Base-by-base conservation (phyloP, 164 flowering plant genomes). In the Buxus sempervirens region DNA sequence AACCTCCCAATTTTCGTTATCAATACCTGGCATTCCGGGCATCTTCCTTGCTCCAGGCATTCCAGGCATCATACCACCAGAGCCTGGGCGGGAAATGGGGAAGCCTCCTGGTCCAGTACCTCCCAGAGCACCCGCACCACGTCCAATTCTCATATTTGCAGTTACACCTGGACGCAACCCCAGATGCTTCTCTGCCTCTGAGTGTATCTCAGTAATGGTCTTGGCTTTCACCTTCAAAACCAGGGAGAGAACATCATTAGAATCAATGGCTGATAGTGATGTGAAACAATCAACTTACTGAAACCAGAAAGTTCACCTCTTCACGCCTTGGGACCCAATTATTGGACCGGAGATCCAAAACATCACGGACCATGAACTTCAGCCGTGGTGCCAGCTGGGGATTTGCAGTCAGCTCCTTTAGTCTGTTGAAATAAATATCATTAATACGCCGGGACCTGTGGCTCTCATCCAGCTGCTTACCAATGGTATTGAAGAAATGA, bases 21-120 rank as follows among this genome's bases (percentile, higher is more conserved):
- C 96, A 1, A 82, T 67, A 48, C 88, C 96, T 13, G 97, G 97
- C 93, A 88, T 83, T 49, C 97, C 97, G 66, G 96, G 96, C 94
- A 90, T 91, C 77, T 76, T 90, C 77, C 96, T 80, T 0, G 84
- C 53, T 59, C 97, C 98, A 16, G 98, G 98, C 96, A 95, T 90
- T 28, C 97, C 98, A 62, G 97, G 97, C 97, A 95, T 92, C 99
- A 92, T 82, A 38, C 97, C 99, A 32, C 96, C 97, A 27, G 86
- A 8, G 19, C 97, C 98, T 58, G 91, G 97, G 16, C 95, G 83
- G 41, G 70, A 78, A 21, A 83, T 79, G 16, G 92, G 91, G 68
- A 82, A 83, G 28, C 97, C 91, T 2, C 88, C 87, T n/a, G 91
- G 83, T 26, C 86, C 74, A 2, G 78, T 57, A 54, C 65, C 79